phyloP scores from a whole-genome alignment of 108 stramenopile genomes.

The Stephanodiscus triporus region DNA sequence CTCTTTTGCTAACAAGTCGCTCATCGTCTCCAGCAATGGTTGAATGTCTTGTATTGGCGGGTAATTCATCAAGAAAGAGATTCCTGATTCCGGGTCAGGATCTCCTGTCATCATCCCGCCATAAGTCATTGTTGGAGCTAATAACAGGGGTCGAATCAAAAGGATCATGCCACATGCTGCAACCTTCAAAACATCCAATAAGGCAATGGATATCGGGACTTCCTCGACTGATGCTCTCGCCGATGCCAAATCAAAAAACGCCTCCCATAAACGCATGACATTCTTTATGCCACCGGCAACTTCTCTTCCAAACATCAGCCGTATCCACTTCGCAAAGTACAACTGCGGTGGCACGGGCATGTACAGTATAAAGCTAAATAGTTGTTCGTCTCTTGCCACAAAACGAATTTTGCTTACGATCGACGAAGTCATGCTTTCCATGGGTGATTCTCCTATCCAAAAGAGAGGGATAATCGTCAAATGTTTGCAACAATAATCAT shows the following conservation, averaged over 20 bases:
- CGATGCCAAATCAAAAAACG: slow-evolving; percentile 56
- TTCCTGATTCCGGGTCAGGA: slow-evolving; percentile 49
- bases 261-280: slow-evolving; percentile 59
- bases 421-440: slow-evolving; percentile 62
- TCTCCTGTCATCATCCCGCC: slow-evolving; percentile 38
- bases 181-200: slow-evolving; percentile 69
- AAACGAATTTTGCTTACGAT: slow-evolving; percentile 61
- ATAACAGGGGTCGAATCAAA: slow-evolving; percentile 54
- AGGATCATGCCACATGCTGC: slow-evolving; percentile 72
- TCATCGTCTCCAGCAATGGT: slow-evolving; percentile 46
- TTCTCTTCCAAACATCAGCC: slow-evolving; percentile 81
- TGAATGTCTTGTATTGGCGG: slow-evolving; percentile 59
- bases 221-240: slow-evolving; percentile 19
- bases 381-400: slow-evolving; percentile 56
- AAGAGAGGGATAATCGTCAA: background rate
- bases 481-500: background rate
- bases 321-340: slow-evolving; percentile 77
- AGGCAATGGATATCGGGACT: slow-evolving; percentile 34
- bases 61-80: slow-evolving; percentile 72
- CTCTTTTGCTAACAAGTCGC: slow-evolving; percentile 50
- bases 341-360: slow-evolving; percentile 44
- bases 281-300: slow-evolving; percentile 41
- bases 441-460: slow-evolving; percentile 15
- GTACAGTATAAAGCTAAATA: slow-evolving; percentile 50
- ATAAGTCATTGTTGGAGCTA: slow-evolving; percentile 35